Base-by-base conservation (phyloP, 2,329 filamentous ascomycete genomes). In the Xylariaceae sp. region DNA sequence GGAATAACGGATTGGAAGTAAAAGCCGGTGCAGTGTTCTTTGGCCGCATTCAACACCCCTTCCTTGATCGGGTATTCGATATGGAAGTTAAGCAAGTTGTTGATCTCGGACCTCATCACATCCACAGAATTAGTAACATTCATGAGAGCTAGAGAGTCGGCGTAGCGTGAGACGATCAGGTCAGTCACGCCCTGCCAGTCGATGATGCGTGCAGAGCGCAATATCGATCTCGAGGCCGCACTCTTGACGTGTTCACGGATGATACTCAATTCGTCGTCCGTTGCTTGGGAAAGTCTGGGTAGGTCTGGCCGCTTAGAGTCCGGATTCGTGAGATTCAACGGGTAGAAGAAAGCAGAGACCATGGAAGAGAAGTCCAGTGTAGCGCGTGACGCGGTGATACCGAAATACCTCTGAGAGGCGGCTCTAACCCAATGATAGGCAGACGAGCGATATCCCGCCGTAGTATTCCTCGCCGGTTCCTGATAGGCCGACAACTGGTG, bases 171-270 rank as follows among this genome's bases (percentile, higher is more conserved):
- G 4, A 87, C 70, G 4, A 90, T 68, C 70, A 85, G 74, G 55
- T 91, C 86, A 0, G 75, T 72, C 1, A 85, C 68, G 0, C 67
- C 73, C 58, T 89, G 86, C 86, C 86, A 90, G 55, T 87, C 68
- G 21, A 78, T 59, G 16, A 56, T 50, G 20, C 50, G 55, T 39
- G 51, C 58, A 22, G 55, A 21, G 11, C 64, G 62, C 10, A 64
- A 53, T 22, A 64, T 52, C 2, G 76, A 49, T 19, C 43, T 45
- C 6, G 29, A 25, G 5, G 50, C 64, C 37, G 79, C 63, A 0
- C 59, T 45, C 3, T 64, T 64, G 1, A 85, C 59, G 17, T 79
- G 73, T 0, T 56, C 49, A 35, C 70, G 66, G 40, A 74, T 63
- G 6, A 55, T 59, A 17, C 44, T 52, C n/a, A 70, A 52, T 39